Percentiles rank a stretch among this genome's conserved stretches.
phyloP scores from a whole-genome alignment of 1,284 basidiomycete genomes.

The Irpex sp. region DNA sequence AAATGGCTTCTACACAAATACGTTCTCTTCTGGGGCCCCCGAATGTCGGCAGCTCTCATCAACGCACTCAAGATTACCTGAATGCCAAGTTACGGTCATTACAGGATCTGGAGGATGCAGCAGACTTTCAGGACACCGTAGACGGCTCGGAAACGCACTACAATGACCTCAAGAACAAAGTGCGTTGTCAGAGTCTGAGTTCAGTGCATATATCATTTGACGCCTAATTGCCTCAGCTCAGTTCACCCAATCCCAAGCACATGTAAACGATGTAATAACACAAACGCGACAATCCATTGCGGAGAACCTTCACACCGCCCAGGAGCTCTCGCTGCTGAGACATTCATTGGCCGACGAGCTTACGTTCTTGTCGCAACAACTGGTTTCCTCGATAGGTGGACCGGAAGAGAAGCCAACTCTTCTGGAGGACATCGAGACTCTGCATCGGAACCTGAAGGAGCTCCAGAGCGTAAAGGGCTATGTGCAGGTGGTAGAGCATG shows the following conservation, averaged over 20 bases:
- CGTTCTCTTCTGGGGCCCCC: constrained; percentile 44
- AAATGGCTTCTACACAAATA: constrained; percentile 49
- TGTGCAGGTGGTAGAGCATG: constrained; percentile 66
- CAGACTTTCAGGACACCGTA: constrained; percentile 36
- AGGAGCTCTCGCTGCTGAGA: constrained; percentile 67
- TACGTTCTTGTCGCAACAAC: constrained; percentile 55
- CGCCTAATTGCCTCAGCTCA: constrained; percentile 39
- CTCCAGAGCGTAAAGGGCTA: constrained; percentile 73
- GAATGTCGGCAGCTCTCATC: constrained; percentile 33
- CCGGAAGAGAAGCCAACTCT: constrained; percentile 50
- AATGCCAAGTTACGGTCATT: constrained; percentile 42
- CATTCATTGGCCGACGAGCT: constrained; percentile 77
- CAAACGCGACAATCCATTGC: constrained; percentile 39
- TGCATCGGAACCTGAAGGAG: constrained; percentile 69
- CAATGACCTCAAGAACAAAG: constrained; percentile 21
- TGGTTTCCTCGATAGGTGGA: constrained; percentile 52
- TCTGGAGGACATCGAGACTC: constrained; percentile 74
- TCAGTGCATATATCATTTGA: constrained; percentile 11
- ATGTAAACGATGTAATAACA: constrained; percentile 38
- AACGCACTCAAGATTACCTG: constrained; percentile 37
- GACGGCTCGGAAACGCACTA: constrained; percentile 17
- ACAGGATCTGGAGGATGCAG: constrained; percentile 29
- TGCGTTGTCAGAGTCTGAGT: constrained; percentile 16
- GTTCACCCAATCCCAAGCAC: constrained; percentile 49
- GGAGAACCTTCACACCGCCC: constrained; percentile 53